Base-by-base conservation (phyloP, 2,329 filamentous ascomycete species). In the Madurella fahalii region DNA sequence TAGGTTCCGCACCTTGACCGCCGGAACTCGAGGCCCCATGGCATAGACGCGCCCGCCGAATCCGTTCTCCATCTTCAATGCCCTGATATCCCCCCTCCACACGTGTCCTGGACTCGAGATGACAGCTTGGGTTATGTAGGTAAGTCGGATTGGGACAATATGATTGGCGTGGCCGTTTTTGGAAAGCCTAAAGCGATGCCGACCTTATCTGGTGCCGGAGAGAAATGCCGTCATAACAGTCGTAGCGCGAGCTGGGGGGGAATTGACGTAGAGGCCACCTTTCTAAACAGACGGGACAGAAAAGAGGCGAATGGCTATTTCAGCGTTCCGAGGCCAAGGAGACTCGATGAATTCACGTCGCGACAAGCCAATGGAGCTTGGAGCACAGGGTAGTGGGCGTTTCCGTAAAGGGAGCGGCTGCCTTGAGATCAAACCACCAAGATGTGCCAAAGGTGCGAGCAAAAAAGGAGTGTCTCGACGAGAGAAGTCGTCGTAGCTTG, bases 401-500 rank as follows among this genome's bases (percentile, higher is more conserved):
- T 39, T 47, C 30, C 15, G n/a, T n/a, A 20, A 48, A 61, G 56
- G 16, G 52, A 54, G 41, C 15, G 50, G 50, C 54, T 32, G 18
- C 16, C 52, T 58, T 49, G 42, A 55, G 47, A 40, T 53, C 48
- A 40, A 47, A 47, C 42, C 51, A 49, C 43, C 34, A 16, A 37
- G 47, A 49, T 53, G n/a, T n/a, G 43, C 52, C 48, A 47, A 45
- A 44, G 43, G 40, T 39, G 48, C 18, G 30, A 40, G 40, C n/a
- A 54, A 60, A 71, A 73, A 74, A 64, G 3, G 74, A 77, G 69
- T 68, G 74, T 70, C 60, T 60, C 60, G 57, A 61, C 54, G 56
- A 53, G 46, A 37, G 43, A 50, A 41, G 39, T 53, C 50, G 58
- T 58, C 52, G 53, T 48, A 41, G 46, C 30, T 53, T 34, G 53